A percentile compares a stretch with the other conserved stretches of the same genome.
phyloP scores from a whole-genome alignment of 495 filamentous ascomycete genomes.

The Lasiosphaeria ovina region DNA sequence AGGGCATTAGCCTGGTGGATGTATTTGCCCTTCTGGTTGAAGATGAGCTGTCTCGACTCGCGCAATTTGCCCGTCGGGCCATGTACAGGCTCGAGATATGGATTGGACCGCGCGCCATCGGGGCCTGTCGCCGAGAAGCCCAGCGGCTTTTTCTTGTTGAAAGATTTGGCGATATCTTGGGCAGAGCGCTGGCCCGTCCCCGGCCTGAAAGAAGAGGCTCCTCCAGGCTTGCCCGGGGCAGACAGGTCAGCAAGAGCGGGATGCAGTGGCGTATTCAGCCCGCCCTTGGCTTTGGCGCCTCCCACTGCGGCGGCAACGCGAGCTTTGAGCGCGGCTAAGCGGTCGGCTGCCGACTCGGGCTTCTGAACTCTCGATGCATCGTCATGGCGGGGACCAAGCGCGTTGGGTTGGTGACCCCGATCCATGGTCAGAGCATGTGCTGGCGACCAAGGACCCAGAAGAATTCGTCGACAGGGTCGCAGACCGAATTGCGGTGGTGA shows the following conservation, averaged over 20 bases:
- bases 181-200: conserved; percentile 28
- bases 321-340: conserved; percentile 72
- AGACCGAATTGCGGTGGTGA: neutral
- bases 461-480: neutral
- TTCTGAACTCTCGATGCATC: conserved; percentile 49
- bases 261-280: conserved; percentile 86
- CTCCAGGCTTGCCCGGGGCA: conserved; percentile 54
- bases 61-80: conserved; percentile 61
- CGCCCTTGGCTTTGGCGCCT: conserved; percentile 61
- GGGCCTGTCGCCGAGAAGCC: conserved; percentile 40
- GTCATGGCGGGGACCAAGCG: conserved; percentile 55
- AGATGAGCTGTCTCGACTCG: conserved; percentile 71
- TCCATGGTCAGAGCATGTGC: conserved; percentile 40
- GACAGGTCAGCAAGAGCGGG: conserved; percentile 77
- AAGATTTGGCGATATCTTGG: conserved; percentile 19
- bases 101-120: conserved; percentile 59
- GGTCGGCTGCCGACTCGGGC: conserved; percentile 51
- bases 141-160: conserved; percentile 26
- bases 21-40: conserved; percentile 97
- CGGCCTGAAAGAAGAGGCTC: conserved; percentile 18
- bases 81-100: conserved; percentile 78
- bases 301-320: conserved; percentile 74
- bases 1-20: conserved; percentile 88
- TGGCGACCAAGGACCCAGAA: neutral
- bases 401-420: conserved; percentile 38